Percentiles rank a stretch among this genome's conserved stretches.
phyloP scores from a whole-genome alignment of 2,329 filamentous ascomycete species.

The Nemania abortiva region DNA sequence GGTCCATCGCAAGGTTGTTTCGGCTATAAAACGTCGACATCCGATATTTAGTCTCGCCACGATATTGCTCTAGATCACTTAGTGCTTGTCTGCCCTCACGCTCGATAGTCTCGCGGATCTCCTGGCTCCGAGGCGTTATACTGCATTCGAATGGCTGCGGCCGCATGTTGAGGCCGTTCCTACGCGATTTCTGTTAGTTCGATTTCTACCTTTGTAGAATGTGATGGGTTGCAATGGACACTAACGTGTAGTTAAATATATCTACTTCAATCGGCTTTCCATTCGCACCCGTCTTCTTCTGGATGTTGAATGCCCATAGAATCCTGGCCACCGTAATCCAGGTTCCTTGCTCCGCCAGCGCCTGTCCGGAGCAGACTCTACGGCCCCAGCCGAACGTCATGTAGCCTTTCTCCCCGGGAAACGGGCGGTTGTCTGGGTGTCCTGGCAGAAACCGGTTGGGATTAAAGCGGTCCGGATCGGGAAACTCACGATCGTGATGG shows the following conservation, averaged over 20 bases:
- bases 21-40: slow-evolving; percentile 65
- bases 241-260: slow-evolving; percentile 67
- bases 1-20: slow-evolving; percentile 51
- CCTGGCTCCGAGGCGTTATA: slow-evolving; percentile 62
- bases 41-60: slow-evolving; percentile 68
- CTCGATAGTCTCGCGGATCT: slow-evolving; percentile 63
- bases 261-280: slow-evolving; percentile 65
- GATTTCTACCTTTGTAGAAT: not conserved
- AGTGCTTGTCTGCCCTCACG: slow-evolving; percentile 66
- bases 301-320: slow-evolving; percentile 68
- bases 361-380: slow-evolving; percentile 65
- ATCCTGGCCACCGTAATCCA: slow-evolving; percentile 69
- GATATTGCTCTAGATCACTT: slow-evolving; percentile 62
- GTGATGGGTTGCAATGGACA: slow-evolving; percentile 38
- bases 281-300: slow-evolving; percentile 52
- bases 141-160: slow-evolving; percentile 67
- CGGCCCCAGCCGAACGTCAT: slow-evolving; percentile 70
- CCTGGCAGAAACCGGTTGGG: slow-evolving; percentile 57
- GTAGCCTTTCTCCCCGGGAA: slow-evolving; percentile 62
- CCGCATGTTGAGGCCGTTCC: slow-evolving; percentile 70
- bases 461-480: slow-evolving; percentile 59
- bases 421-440: slow-evolving; percentile 56
- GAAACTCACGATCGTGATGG: slow-evolving; percentile 61
- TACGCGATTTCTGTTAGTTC: slow-evolving; percentile 41
- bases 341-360: slow-evolving; percentile 69